Conservation (phyloP, 1,284 basidiomycete species). For the Rhodotorula sp. region DNA sequence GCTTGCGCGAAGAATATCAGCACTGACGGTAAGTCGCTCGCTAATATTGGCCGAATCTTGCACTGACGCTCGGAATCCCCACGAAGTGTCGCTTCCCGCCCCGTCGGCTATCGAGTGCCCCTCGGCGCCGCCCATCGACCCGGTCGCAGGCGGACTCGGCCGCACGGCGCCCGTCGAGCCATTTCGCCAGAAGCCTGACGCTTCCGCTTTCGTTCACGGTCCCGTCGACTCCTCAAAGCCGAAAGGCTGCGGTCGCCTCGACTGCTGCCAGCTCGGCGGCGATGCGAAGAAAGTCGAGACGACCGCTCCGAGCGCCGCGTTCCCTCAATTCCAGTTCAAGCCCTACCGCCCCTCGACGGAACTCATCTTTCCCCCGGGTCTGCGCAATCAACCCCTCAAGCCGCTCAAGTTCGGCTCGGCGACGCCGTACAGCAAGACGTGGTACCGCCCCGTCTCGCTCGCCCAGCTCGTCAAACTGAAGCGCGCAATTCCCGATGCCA, state of each 20-base stretch:
- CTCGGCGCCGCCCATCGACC: constrained; percentile 27
- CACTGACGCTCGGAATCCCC: too few species aligned
- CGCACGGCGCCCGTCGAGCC: constrained; percentile 23
- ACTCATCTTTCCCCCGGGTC: constrained; percentile 49
- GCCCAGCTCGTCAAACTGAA: constrained; percentile 36
- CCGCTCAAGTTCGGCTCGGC: constrained; percentile 36
- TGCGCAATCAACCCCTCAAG: constrained; percentile 39
- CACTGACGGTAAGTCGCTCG: constrained; percentile 17
- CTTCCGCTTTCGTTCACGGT: constrained; percentile 14
- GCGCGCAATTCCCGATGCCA: constrained; percentile 25
- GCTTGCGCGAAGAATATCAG: constrained; percentile 7
- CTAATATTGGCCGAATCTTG: too few species aligned
- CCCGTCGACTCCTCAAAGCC: neutral
- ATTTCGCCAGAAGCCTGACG: neutral
- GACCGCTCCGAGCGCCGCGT: constrained; percentile 24
- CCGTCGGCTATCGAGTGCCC: constrained; percentile 11
- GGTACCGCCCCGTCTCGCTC: constrained; percentile 39
- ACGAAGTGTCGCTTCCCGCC: constrained; percentile 23
- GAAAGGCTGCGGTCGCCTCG: constrained; percentile 38
- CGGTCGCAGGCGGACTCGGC: constrained; percentile 5
- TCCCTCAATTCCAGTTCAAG: constrained; percentile 45
- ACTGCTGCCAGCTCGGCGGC: constrained; percentile 38
- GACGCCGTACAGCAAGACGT: constrained; percentile 8
- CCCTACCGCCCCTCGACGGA: constrained; percentile 48
- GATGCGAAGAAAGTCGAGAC: neutral